Evolutionary conservation across 1,139 yeast genomes (phyloP).

Genomic region (Lodderomyces theae): DNA sequence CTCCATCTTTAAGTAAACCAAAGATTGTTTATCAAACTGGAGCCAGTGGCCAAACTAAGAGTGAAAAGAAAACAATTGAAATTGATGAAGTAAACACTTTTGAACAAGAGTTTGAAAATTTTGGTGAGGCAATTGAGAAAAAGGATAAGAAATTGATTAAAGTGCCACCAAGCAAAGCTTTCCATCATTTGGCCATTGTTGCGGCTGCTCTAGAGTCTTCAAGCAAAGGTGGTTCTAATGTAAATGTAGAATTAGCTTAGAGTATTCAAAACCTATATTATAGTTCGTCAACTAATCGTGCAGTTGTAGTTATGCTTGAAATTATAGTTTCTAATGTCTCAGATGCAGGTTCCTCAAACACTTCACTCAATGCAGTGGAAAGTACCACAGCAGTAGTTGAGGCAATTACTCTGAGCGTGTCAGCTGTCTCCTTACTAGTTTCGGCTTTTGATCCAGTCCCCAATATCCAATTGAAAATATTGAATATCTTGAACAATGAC

Average conservation of each 20-base stretch:
- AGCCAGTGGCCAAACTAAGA: conserved; percentile 40
- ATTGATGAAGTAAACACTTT: conserved; percentile 53
- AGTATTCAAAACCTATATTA: conserved; percentile 4
- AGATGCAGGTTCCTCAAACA: background rate
- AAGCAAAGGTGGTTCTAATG: conserved; percentile 54
- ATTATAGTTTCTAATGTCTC: conserved; percentile 4
- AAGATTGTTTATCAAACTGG: conserved; percentile 49
- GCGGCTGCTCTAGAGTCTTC: conserved; percentile 81
- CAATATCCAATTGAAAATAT: conserved; percentile 33
- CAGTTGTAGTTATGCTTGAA: conserved; percentile 4
- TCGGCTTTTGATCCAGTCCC: conserved; percentile 3
- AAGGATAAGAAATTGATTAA: conserved; percentile 60
- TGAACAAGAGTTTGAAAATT: conserved; percentile 67
- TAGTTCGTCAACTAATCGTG: conserved; percentile 12
- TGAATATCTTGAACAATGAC: conserved; percentile 50
- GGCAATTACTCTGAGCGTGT: conserved; percentile 7
- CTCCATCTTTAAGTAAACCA: conserved; percentile 48
- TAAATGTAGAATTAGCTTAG: conserved; percentile 41
- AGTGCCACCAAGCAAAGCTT: conserved; percentile 70
- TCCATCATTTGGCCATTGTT: conserved; percentile 88
- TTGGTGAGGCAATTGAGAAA: conserved; percentile 63
- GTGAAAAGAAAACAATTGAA: conserved; percentile 47
- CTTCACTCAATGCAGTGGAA: conserved; percentile 1
- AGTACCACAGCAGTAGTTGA: conserved; percentile 5
- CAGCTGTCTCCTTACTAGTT: conserved; percentile 6